Base-by-base conservation (phyloP, 2,329 filamentous ascomycete genomes). In the Ploettnerulaceae sp. region DNA sequence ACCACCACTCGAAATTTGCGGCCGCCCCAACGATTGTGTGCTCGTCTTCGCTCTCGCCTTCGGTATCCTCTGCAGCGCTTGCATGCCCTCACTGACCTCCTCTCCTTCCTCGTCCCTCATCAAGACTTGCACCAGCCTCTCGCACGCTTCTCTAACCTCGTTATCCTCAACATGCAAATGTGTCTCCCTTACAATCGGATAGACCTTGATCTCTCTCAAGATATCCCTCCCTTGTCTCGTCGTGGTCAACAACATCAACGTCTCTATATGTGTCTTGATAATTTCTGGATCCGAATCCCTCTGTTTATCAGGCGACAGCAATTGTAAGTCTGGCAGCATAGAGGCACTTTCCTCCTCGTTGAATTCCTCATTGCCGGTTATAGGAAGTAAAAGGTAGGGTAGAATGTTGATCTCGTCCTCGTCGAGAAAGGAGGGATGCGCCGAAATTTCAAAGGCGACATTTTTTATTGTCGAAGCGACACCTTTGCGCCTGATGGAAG, bases 401-500 rank as follows among this genome's bases (percentile, higher is more conserved):
- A 97, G 70, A 12, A 97, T 76, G 58, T 95, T 84, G 39, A 90
- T 81, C 29, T 82, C 81, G 14, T 82, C 77, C 41, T 86, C 81
- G 0, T 77, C 75, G 35, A 96, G 68, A 43, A 95, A 82, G 2
- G 74, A 69, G 0, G 78, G 71, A 60, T 97, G 91, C 0, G 84
- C 77, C 3, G 78, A 68, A 5, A 91, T 69, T 59, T 94, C 86
- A 63, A 98, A 97, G 5, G 88, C 82, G 22, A 87, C 81, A 63
- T 98, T 98, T 67, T 97, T 97, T 64, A 98, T 89, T 7, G 89
- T 93, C 51, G 84, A 89, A 6, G 91, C 91, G n/a, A 96, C 90
- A n/a, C 93, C 93, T 60, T 89, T 88, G 45, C 93, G 77, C 48
- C 93, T 80, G 44, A 96, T 81, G 21, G 84, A 77, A 2, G 87